Percentiles rank a stretch among this genome's conserved stretches.
These are phyloP conservation scores for Naematelia encephala DNA, from an alignment of 768 basidiomycete species.

Conservation along the genomic window DNA sequence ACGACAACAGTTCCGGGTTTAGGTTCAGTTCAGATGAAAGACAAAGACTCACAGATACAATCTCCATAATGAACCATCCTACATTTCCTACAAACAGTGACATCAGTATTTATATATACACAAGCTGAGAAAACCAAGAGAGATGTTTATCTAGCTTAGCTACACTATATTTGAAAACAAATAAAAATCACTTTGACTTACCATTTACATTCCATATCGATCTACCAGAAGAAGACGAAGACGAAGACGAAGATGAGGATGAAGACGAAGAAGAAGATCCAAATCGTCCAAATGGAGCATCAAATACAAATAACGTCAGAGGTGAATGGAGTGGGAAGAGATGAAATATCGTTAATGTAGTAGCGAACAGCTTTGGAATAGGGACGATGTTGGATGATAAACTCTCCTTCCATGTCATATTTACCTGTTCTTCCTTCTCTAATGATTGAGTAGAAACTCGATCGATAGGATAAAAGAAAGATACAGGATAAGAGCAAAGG, in stretches of 20 bases:
- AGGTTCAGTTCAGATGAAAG: neutral
- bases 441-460: no score
- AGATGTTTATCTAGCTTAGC: no score
- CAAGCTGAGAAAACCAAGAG: no score
- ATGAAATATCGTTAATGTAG: constrained; percentile 35
- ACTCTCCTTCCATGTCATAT: no score
- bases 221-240: no score
- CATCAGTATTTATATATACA: neutral
- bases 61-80: constrained; percentile 47
- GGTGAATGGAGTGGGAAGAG: constrained; percentile 46
- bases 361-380: constrained; percentile 20
- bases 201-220: constrained; percentile 64
- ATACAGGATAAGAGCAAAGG: no score
- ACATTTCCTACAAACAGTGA: constrained; percentile 30
- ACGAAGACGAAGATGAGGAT: constrained; percentile 48
- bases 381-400: no score
- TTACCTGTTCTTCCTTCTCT: no score
- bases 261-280: constrained; percentile 53
- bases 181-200: constrained; percentile 25
- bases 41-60: constrained; percentile 36
- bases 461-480: no score
- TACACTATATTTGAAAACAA: no score
- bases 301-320: constrained; percentile 55
- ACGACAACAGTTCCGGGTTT: no score
- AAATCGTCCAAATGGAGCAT: constrained; percentile 82